Conservation (phyloP, 768 basidiomycete species). For the Leccinum truebloodii region DNA sequence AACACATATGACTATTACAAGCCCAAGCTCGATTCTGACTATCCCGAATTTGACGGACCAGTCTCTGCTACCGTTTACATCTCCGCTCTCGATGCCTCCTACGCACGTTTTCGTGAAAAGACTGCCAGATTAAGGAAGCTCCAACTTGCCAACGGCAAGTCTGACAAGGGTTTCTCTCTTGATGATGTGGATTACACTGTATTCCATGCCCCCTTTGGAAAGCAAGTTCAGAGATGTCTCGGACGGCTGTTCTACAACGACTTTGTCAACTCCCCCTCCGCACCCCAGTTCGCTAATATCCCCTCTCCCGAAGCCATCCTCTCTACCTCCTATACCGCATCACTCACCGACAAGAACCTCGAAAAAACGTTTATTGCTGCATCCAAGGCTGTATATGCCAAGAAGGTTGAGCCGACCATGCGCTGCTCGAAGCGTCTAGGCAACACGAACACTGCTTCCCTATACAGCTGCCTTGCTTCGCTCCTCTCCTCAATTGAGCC, state of each 20-base stretch:
- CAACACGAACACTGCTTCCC: constrained; percentile 98
- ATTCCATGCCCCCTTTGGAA: constrained; percentile 98
- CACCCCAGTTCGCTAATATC: constrained; percentile 67
- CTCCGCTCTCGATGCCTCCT: constrained; percentile 88
- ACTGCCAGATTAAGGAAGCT: constrained; percentile 62
- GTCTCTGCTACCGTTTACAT: constrained; percentile 95
- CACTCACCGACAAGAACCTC: constrained; percentile 90
- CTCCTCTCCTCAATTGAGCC: constrained; percentile 76
- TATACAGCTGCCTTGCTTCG: constrained; percentile 93
- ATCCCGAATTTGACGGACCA: constrained; percentile 96
- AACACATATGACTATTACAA: constrained; percentile 99
- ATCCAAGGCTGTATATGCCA: constrained; percentile 72
- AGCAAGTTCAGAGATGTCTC: constrained; percentile 97
- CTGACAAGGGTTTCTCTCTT: constrained; percentile 58
- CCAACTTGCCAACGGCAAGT: constrained; percentile 33
- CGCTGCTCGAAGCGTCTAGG: constrained; percentile 88
- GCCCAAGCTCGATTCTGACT: constrained; percentile 91
- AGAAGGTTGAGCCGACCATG: constrained; percentile 80
- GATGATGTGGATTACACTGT: constrained; percentile 89
- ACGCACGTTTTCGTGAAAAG: constrained; percentile 83
- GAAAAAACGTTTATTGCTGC: constrained; percentile 92
- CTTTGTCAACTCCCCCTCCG: constrained; percentile 77
- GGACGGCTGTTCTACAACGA: constrained; percentile 92
- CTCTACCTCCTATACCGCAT: constrained; percentile 62
- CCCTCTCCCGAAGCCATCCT: constrained; percentile 73